Evolutionary conservation across 306 rosid genomes (phyloP).

Genomic region (Ochetophila trinervis): DNA sequence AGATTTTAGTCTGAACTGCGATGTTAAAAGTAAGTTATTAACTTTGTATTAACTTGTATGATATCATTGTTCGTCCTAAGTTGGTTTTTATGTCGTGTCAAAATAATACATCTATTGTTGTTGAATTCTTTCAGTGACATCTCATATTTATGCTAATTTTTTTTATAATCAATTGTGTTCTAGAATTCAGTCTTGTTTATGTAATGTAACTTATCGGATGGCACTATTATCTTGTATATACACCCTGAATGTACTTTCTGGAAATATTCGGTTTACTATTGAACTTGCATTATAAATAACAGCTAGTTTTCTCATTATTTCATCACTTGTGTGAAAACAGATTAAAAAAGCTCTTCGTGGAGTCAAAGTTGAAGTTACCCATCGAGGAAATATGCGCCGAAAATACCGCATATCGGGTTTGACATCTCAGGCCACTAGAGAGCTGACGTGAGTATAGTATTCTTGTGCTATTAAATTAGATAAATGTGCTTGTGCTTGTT

Average conservation of each 20-base stretch:
- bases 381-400: constrained; percentile 91
- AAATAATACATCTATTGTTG: not conserved
- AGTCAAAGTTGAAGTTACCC: constrained; percentile 94
- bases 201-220: not conserved
- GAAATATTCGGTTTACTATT: not conserved
- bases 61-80: not conserved
- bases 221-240: not conserved
- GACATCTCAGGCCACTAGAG: constrained; percentile 91
- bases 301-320: not conserved
- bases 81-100: too few relatives aligned
- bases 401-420: constrained; percentile 89
- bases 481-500: not conserved
- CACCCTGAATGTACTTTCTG: not conserved
- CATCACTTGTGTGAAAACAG: constrained; percentile 32
- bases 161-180: not conserved
- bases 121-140: too few relatives aligned
- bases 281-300: not conserved
- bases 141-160: not conserved
- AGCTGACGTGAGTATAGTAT: constrained; percentile 61
- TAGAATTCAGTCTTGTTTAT: not conserved
- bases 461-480: not conserved
- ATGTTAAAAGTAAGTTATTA: not conserved
- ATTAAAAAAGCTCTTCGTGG: constrained; percentile 94
- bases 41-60: not conserved
- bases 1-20: not conserved